Conservation (phyloP, 1,284 basidiomycete species). For the Trametes sp. region DNA sequence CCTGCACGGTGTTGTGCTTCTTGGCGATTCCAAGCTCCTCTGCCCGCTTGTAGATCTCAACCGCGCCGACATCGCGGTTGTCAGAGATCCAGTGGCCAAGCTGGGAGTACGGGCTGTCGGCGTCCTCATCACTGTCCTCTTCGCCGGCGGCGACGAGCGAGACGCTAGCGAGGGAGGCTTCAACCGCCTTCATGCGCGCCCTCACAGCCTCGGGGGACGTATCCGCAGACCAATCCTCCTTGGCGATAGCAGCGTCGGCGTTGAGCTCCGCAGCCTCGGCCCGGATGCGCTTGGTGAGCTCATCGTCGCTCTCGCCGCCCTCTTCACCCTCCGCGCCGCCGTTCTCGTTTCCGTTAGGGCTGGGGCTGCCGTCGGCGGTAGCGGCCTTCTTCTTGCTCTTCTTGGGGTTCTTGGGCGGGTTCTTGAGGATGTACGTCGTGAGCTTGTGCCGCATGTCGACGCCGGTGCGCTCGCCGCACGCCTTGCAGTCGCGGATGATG, state of each 20-base stretch:
- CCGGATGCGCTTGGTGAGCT: conserved; percentile 84
- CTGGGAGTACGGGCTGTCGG: conserved; percentile 85
- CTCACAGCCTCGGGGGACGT: conserved; percentile 93
- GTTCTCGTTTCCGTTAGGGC: conserved; percentile 46
- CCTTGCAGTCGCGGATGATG: conserved; percentile 98
- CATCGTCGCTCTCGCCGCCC: conserved; percentile 78
- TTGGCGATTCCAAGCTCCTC: conserved; percentile 94
- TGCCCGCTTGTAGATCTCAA: conserved; percentile 66
- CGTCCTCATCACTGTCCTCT: conserved; percentile 90
- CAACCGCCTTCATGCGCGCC: conserved; percentile 83
- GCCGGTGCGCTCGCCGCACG: conserved; percentile 91
- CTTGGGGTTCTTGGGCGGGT: conserved; percentile 90
- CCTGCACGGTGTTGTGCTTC: conserved; percentile 93
- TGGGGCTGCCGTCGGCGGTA: conserved; percentile 42
- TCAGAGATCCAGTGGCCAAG: conserved; percentile 91
- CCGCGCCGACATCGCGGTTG: conserved; percentile 56
- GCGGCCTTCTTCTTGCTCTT: conserved; percentile 69
- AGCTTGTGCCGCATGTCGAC: conserved; percentile 99
- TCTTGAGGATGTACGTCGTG: conserved; percentile 96
- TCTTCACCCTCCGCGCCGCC: conserved; percentile 51
- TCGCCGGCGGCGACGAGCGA: conserved; percentile 68
- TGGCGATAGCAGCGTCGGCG: conserved; percentile 62
- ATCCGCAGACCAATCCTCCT: conserved; percentile 91
- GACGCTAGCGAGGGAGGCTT: conserved; percentile 67
- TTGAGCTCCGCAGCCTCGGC: conserved; percentile 85